These are phyloP conservation scores for Ciborinia camelliae DNA, from an alignment of 2,329 filamentous ascomycete species.

Conservation along the genomic window DNA sequence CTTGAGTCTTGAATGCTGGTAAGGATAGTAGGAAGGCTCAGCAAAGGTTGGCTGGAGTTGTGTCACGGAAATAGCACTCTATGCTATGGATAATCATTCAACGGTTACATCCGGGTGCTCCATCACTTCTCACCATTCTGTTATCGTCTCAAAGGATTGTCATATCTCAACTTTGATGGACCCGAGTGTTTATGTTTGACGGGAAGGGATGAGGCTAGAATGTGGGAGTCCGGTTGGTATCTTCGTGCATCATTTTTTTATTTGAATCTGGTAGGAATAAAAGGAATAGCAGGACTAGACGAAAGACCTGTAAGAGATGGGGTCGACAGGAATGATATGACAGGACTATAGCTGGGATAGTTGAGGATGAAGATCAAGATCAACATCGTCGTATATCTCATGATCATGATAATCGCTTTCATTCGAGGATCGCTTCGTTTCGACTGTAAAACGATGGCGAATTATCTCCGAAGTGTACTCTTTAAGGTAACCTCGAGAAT, in stretches of 20 bases:
- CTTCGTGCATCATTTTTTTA: not conserved
- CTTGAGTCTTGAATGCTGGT: not conserved
- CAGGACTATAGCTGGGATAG: not conserved
- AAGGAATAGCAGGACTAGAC: slow-evolving; percentile 6
- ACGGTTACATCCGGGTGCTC: slow-evolving; percentile 5
- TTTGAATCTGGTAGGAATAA: not conserved
- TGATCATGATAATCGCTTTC: not conserved
- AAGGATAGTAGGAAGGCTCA: not conserved
- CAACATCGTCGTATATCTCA: slow-evolving; percentile 3
- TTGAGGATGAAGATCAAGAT: slow-evolving; percentile 2
- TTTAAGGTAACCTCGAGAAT: not conserved
- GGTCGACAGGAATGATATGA: not conserved
- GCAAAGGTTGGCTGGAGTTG: not conserved
- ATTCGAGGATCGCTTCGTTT: not conserved
- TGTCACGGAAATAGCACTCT: slow-evolving; percentile 5
- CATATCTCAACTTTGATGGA: slow-evolving; percentile 12
- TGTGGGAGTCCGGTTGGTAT: not conserved
- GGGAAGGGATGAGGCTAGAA: slow-evolving; percentile 10
- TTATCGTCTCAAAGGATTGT: slow-evolving; percentile 6
- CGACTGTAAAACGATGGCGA: not conserved
- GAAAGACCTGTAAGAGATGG: not conserved
- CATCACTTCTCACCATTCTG: not conserved
- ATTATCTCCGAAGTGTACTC: slow-evolving; percentile 5
- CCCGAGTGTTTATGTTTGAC: slow-evolving; percentile 3
- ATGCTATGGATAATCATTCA: slow-evolving; percentile 4